These are phyloP conservation scores for Calonectria naviculata DNA, from an alignment of 2,329 filamentous ascomycete genomes.

Conservation along the genomic window DNA sequence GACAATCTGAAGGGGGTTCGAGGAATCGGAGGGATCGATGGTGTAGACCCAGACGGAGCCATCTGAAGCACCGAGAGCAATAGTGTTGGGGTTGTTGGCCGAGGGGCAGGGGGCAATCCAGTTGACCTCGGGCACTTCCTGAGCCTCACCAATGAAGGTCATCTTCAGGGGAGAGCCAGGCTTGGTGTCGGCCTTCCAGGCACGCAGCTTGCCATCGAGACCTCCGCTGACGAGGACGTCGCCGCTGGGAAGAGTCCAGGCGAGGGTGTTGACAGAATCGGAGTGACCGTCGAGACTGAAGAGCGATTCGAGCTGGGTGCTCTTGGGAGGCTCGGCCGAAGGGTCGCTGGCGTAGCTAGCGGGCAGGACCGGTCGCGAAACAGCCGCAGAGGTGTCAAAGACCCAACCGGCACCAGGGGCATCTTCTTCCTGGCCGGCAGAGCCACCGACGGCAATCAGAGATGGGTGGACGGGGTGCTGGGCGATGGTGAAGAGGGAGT, in stretches of 20 bases:
- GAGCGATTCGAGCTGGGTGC: slow-evolving; percentile 71
- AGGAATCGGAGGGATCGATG: slow-evolving; percentile 73
- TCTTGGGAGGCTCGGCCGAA: slow-evolving; percentile 60
- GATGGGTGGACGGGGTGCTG: slow-evolving; percentile 85
- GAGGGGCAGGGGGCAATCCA: slow-evolving; percentile 86
- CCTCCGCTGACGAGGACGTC: slow-evolving; percentile 90
- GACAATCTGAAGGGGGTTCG: slow-evolving; percentile 78
- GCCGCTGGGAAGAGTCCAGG: slow-evolving; percentile 85
- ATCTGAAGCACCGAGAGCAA: slow-evolving; percentile 90
- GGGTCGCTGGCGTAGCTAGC: slow-evolving; percentile 77
- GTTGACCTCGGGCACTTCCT: slow-evolving; percentile 95
- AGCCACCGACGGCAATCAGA: slow-evolving; percentile 88
- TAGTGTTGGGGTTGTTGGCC: slow-evolving; percentile 76
- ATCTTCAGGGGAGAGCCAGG: slow-evolving; percentile 60
- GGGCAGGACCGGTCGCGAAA: slow-evolving; percentile 76
- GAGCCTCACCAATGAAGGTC: slow-evolving; percentile 78
- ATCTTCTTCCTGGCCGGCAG: slow-evolving; percentile 68
- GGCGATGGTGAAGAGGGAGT: slow-evolving; percentile 94
- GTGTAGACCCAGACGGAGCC: slow-evolving; percentile 97
- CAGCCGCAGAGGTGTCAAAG: slow-evolving; percentile 77
- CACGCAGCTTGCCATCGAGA: slow-evolving; percentile 84
- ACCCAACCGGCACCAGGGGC: slow-evolving; percentile 85
- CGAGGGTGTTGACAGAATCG: slow-evolving; percentile 88
- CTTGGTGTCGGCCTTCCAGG: slow-evolving; percentile 68
- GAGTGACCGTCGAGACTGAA: slow-evolving; percentile 88